Evolutionary conservation across 257 asterid genomes (phyloP).

Genomic region (Forsythia suspensa): DNA sequence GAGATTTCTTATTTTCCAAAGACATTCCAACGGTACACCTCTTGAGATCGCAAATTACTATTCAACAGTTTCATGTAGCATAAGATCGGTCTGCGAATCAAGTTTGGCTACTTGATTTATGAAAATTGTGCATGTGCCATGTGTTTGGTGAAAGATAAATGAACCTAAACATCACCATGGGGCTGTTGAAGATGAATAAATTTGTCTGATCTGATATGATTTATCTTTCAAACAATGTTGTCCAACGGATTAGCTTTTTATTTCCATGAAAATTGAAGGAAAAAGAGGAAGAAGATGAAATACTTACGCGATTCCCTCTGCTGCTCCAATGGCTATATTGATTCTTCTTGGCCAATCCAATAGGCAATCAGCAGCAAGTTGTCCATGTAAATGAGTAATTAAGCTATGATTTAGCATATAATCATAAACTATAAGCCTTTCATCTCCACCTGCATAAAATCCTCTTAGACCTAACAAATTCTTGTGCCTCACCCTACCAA

Average conservation of each 20-base stretch:
- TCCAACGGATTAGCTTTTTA: background rate
- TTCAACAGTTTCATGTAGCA: too few species aligned
- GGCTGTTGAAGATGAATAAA: background rate
- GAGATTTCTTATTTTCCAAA: background rate
- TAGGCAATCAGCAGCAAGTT: constrained; percentile 54
- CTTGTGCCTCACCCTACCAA: constrained; percentile 76
- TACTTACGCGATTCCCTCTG: constrained; percentile 64
- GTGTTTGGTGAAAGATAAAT: background rate
- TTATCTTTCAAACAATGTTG: background rate
- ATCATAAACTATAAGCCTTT: constrained; percentile 75
- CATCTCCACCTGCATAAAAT: constrained; percentile 74
- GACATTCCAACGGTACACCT: background rate
- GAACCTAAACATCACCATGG: too few species aligned
- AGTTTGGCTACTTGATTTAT: background rate
- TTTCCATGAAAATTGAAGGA: background rate
- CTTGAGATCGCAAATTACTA: background rate
- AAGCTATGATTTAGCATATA: constrained; percentile 85
- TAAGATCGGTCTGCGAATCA: background rate
- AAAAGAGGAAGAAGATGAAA: background rate
- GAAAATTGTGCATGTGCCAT: background rate
- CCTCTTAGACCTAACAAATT: constrained; percentile 75
- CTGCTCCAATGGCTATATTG: constrained; percentile 59
- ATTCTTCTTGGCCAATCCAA: constrained; percentile 68
- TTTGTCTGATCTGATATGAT: background rate
- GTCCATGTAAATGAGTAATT: constrained; percentile 71